Conservation (phyloP, 495 filamentous ascomycete species). For the Hypoxylon perforatum region DNA sequence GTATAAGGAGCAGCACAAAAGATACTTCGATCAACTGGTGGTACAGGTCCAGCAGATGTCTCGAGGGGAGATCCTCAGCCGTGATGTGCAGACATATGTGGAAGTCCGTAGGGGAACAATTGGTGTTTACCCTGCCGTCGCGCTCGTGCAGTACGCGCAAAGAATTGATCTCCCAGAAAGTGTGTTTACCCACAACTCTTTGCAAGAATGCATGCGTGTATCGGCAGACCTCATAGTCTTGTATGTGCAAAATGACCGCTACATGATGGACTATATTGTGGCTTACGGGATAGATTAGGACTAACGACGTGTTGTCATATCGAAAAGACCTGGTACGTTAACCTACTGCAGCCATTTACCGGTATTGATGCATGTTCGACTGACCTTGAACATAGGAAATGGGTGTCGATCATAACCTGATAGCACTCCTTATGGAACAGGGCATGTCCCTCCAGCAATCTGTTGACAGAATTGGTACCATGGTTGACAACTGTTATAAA, state of each 20-base stretch:
- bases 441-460: constrained; percentile 10
- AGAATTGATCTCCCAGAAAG: constrained; percentile 2
- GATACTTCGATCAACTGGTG: constrained; percentile 13
- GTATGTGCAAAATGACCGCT: constrained; percentile 1
- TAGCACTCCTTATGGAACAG: constrained; percentile 6
- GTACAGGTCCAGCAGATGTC: constrained; percentile 14
- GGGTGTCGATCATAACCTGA: constrained; percentile 14
- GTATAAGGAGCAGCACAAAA: constrained; percentile 9
- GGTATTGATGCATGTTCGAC: not conserved
- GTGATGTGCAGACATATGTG: constrained; percentile 10
- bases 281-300: not conserved
- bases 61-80: constrained; percentile 7
- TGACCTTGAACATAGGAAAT: not conserved
- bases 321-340: constrained; percentile 11
- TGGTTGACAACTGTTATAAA: constrained; percentile 20
- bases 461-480: constrained; percentile 10
- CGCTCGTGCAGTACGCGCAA: not conserved
- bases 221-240: constrained; percentile 17
- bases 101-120: constrained; percentile 9
- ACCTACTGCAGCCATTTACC: not conserved
- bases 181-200: constrained; percentile 9
- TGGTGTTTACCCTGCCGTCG: not conserved
- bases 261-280: not conserved
- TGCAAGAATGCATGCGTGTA: constrained; percentile 18
- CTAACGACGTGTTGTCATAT: constrained; percentile 14